A percentile compares a stretch with the other conserved stretches of the same genome.
Conservation (phyloP, 2,329 filamentous ascomycete species). For the Aureobasidium zeae region DNA sequence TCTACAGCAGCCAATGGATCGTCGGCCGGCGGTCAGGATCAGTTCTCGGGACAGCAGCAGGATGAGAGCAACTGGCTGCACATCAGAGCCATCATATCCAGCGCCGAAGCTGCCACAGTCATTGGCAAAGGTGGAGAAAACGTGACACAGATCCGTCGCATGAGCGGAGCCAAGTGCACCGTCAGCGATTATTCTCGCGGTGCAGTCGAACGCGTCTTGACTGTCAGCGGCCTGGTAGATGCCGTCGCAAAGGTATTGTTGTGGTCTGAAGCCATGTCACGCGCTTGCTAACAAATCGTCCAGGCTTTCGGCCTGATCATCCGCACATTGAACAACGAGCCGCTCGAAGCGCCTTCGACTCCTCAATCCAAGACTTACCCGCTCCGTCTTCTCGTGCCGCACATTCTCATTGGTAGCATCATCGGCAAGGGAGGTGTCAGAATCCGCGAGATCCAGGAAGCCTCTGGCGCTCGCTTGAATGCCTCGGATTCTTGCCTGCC, state of each 20-base stretch:
- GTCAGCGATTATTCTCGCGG: slow-evolving; percentile 97
- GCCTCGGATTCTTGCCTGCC: slow-evolving; percentile 92
- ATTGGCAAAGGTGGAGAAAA: slow-evolving; percentile 99
- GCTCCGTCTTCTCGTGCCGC: slow-evolving; percentile 85
- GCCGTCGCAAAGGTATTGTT: slow-evolving; percentile 80
- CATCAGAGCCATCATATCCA: slow-evolving; percentile 92
- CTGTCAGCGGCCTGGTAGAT: slow-evolving; percentile 92
- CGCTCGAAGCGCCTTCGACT: slow-evolving; percentile 76
- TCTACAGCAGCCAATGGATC: slow-evolving; percentile 47
- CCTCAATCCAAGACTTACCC: slow-evolving; percentile 96
- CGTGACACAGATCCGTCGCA: slow-evolving; percentile 87
- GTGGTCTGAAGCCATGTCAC: background rate
- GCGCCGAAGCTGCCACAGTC: slow-evolving; percentile 91
- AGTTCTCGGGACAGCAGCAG: slow-evolving; percentile 41
- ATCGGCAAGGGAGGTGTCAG: slow-evolving; percentile 94
- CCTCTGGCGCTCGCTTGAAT: slow-evolving; percentile 90
- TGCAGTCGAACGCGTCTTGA: slow-evolving; percentile 93
- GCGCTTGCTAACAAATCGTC: slow-evolving; percentile 24
- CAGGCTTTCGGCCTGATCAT: slow-evolving; percentile 97
- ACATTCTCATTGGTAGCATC: slow-evolving; percentile 96
- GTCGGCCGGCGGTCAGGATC: slow-evolving; percentile 38
- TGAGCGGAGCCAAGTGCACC: slow-evolving; percentile 96
- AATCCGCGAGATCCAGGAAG: slow-evolving; percentile 97
- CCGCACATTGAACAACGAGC: slow-evolving; percentile 94
- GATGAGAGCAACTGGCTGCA: slow-evolving; percentile 97